These are phyloP conservation scores for Ulvella scutata DNA, from an alignment of 139 green algal genomes.

Conservation along the genomic window DNA sequence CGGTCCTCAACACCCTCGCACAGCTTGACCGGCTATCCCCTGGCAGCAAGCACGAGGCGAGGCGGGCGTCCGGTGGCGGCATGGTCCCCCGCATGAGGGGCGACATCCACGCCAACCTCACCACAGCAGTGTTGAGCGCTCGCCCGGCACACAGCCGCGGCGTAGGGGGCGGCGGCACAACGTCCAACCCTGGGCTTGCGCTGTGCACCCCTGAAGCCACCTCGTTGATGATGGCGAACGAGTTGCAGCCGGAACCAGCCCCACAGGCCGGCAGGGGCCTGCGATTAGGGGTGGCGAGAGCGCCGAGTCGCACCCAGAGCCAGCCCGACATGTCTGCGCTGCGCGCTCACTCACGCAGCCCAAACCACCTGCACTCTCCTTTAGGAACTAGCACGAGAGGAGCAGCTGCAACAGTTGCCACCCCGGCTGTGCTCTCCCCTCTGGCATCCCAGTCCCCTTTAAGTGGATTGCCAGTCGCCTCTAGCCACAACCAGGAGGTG, in stretches of 20 bases:
- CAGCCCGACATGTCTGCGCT: too few species aligned
- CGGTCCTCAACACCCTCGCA: not conserved
- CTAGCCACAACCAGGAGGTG: too few species aligned
- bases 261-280: not conserved
- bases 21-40: not conserved
- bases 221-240: not conserved
- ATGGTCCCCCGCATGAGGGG: conserved; percentile 1
- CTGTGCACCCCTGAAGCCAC: not conserved
- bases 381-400: too few species aligned
- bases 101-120: not conserved
- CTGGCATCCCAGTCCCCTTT: too few species aligned
- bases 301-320: not conserved
- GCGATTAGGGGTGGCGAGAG: not conserved
- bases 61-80: not conserved
- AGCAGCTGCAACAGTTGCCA: too few species aligned
- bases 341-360: too few species aligned
- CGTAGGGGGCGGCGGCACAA: not conserved
- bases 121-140: not conserved
- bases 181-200: not conserved
- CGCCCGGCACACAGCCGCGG: not conserved
- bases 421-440: too few species aligned
- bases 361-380: too few species aligned
- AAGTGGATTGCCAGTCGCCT: too few species aligned
- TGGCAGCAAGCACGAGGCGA: not conserved
- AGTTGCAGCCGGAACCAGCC: not conserved